Conservation (phyloP, 192 early-diverging fungal genomes). For the Thamnidium elegans region DNA sequence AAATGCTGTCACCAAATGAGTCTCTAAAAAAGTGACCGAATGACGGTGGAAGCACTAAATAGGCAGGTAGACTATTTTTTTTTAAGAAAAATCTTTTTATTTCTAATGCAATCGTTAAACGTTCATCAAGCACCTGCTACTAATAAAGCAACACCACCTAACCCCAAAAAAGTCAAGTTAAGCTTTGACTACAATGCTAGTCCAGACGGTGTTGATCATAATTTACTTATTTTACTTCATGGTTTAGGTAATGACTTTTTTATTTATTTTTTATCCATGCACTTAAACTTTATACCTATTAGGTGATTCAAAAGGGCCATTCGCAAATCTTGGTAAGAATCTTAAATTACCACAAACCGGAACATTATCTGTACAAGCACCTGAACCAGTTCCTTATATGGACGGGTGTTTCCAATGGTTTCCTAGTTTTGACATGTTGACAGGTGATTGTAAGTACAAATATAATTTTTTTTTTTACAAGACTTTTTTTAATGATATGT, state of each 20-base stretch:
- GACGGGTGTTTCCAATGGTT: conserved; percentile 66
- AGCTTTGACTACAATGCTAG: conserved; percentile 47
- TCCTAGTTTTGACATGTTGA: conserved; percentile 55
- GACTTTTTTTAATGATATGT: neutral
- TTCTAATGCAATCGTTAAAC: conserved; percentile 7
- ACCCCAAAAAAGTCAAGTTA: conserved; percentile 20
- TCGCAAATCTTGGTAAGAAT: conserved; percentile 56
- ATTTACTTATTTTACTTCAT: conserved; percentile 71
- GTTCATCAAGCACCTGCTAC: conserved; percentile 2
- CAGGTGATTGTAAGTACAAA: conserved; percentile 44
- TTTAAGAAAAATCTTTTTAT: neutral
- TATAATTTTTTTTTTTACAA: too few relatives aligned
- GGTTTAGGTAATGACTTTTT: conserved; percentile 53
- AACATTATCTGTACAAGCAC: conserved; percentile 55
- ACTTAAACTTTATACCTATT: neutral
- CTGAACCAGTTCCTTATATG: conserved; percentile 58
- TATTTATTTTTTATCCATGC: neutral
- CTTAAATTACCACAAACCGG: conserved; percentile 70
- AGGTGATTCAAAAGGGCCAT: conserved; percentile 58
- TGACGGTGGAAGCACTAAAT: too few relatives aligned
- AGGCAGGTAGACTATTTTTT: neutral
- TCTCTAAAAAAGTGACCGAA: too few relatives aligned
- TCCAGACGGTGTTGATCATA: conserved; percentile 51
- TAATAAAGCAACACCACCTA: conserved; percentile 9
- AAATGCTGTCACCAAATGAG: too few relatives aligned